A percentile compares a stretch with the other conserved stretches of the same genome.
Evolutionary conservation across 169 alveolate genomes (phyloP).

Genomic region (Plasmodium knowlesi): DNA sequence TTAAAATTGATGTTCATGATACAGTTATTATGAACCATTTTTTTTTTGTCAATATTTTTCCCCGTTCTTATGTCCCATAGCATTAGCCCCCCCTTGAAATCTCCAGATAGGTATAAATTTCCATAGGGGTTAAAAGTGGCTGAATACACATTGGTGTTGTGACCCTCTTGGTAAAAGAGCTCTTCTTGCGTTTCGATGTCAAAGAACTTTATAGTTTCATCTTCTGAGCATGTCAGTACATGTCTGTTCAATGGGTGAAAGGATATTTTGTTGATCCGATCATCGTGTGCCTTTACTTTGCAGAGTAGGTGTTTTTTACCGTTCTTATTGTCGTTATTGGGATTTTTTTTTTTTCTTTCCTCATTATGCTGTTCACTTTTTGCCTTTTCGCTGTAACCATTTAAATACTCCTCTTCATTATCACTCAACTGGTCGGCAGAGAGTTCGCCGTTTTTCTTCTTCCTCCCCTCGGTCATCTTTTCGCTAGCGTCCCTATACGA

Average conservation of each 20-base stretch:
- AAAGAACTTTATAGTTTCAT: conserved; percentile 82
- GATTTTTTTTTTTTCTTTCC: background rate
- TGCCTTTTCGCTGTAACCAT: background rate
- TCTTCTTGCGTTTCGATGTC: conserved; percentile 80
- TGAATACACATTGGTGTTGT: conserved; percentile 79
- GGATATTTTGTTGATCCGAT: conserved; percentile 79
- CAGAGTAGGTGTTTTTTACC: conserved; percentile 54
- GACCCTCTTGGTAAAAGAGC: conserved; percentile 86
- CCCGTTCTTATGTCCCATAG: conserved; percentile 86
- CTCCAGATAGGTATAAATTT: conserved; percentile 83
- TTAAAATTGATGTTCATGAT: conserved; percentile 83
- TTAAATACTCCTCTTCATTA: background rate
- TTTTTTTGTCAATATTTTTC: conserved; percentile 79
- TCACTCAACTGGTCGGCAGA: background rate
- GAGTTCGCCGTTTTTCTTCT: background rate
- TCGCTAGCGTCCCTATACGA: background rate
- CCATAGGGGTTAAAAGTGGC: conserved; percentile 84
- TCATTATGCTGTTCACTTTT: background rate
- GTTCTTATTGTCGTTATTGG: background rate
- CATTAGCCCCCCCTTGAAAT: conserved; percentile 81
- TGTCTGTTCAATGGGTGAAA: conserved; percentile 81
- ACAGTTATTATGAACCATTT: conserved; percentile 79
- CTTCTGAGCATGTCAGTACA: conserved; percentile 80
- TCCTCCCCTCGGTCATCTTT: background rate
- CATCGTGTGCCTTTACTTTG: conserved; percentile 79